Percentiles rank a stretch among this genome's conserved stretches.
phyloP scores from a whole-genome alignment of 2,329 filamentous ascomycete species.

The Fusarium phyllophilum region DNA sequence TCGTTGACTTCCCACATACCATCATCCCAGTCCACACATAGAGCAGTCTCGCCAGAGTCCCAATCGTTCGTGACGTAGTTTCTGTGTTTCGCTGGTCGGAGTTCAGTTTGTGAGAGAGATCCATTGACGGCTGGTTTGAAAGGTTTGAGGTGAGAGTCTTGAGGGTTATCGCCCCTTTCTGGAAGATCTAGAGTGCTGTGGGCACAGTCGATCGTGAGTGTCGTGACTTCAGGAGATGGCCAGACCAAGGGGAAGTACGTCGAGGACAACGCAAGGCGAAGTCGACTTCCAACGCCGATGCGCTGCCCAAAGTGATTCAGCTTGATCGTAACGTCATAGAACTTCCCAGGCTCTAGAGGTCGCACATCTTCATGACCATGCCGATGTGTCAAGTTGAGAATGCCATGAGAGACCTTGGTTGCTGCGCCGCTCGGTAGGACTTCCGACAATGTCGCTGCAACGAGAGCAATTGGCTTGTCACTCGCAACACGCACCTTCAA shows the following conservation, averaged over 20 bases:
- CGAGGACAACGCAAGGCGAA: background rate
- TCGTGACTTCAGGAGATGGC: constrained; percentile 3
- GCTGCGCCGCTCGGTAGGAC: background rate
- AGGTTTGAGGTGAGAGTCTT: background rate
- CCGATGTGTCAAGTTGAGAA: constrained; percentile 4
- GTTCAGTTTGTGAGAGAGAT: background rate
- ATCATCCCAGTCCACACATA: background rate
- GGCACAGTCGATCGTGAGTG: background rate
- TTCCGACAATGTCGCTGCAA: constrained; percentile 3
- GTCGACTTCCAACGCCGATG: background rate
- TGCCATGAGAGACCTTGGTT: background rate
- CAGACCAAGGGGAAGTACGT: constrained; percentile 11
- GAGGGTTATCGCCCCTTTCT: background rate
- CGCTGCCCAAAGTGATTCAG: constrained; percentile 1
- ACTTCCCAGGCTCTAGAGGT: background rate
- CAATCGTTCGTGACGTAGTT: background rate
- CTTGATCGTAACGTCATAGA: background rate
- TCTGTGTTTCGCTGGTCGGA: background rate
- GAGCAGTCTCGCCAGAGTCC: background rate
- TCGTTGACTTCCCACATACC: background rate
- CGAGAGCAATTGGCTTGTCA: background rate
- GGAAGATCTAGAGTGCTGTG: background rate
- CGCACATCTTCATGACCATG: background rate
- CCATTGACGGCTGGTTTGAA: background rate
- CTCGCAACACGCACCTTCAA: background rate